phyloP scores from a whole-genome alignment of 176 grass and related monocot species.

The Cocos nucifera region DNA sequence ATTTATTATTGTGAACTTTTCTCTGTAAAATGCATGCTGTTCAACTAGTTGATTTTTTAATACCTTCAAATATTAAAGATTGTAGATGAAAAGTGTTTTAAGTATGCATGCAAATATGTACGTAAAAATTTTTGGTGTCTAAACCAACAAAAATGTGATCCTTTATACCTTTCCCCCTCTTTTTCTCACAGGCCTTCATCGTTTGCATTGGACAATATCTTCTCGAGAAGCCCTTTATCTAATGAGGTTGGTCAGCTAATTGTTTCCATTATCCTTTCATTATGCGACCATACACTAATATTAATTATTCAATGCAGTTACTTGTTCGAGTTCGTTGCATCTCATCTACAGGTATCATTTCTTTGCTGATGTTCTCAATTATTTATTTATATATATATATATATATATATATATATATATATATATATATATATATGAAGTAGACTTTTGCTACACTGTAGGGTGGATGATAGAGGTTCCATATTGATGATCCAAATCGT shows the following conservation, averaged over 20 bases:
- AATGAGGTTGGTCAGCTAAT: slow-evolving; percentile 22
- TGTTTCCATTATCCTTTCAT: slow-evolving; percentile 1
- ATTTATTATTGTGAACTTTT: too few species aligned
- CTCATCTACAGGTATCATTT: slow-evolving; percentile 28
- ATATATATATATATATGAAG: too few species aligned
- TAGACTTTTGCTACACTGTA: too few species aligned
- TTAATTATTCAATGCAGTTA: slow-evolving; percentile 23
- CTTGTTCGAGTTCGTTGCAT: slow-evolving; percentile 24
- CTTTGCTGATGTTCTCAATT: slow-evolving; percentile 1
- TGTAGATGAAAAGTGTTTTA: too few species aligned
- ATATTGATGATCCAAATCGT: too few species aligned
- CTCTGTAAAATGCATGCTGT: too few species aligned
- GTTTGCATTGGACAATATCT: not conserved
- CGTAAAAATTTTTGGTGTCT: not conserved
- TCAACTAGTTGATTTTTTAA: too few species aligned
- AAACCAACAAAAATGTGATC: not conserved
- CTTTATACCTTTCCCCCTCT: not conserved
- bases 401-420: not conserved
- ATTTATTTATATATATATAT: not conserved
- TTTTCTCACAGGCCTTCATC: slow-evolving; percentile 14
- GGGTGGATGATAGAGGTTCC: too few species aligned
- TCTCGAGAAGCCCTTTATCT: slow-evolving; percentile 7
- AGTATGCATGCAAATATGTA: slow-evolving; percentile 1
- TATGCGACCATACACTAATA: slow-evolving; percentile 7
- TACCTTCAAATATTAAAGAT: too few species aligned